phyloP scores from a whole-genome alignment of 2,329 filamentous ascomycete species.

The Sporothrix variecibatus region DNA sequence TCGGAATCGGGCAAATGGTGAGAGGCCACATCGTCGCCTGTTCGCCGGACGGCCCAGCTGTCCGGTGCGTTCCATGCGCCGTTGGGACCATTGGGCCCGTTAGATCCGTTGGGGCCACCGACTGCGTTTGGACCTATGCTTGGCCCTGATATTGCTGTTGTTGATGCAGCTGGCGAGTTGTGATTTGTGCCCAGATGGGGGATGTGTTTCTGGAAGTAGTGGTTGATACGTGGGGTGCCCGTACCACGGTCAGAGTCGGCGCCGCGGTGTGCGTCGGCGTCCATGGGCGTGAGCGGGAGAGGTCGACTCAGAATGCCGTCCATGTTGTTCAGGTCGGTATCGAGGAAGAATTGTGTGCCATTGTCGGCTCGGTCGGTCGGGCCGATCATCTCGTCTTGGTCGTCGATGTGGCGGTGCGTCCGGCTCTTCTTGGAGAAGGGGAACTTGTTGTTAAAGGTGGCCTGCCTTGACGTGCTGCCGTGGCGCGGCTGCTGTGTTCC shows the following conservation, averaged over 20 bases:
- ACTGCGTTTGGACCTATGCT: not conserved
- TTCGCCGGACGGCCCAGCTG: constrained; percentile 88
- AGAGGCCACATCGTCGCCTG: constrained; percentile 63
- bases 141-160: constrained; percentile 27
- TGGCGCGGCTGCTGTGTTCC: constrained; percentile 25
- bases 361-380: constrained; percentile 56
- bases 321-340: constrained; percentile 89
- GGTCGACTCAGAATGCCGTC: constrained; percentile 80
- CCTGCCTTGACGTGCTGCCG: constrained; percentile 42
- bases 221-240: constrained; percentile 25
- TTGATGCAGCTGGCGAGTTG: not conserved
- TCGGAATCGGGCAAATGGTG: constrained; percentile 61
- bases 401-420: constrained; percentile 50
- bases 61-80: constrained; percentile 90
- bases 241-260: constrained; percentile 42
- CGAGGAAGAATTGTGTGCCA: constrained; percentile 71
- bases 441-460: constrained; percentile 64
- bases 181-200: constrained; percentile 28
- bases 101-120: constrained; percentile 38
- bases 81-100: constrained; percentile 49
- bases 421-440: constrained; percentile 62
- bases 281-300: constrained; percentile 70
- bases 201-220: constrained; percentile 33
- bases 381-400: constrained; percentile 59
- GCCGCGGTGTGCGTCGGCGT: constrained; percentile 50